These are phyloP conservation scores for Penicillium fimorum DNA, from an alignment of 495 filamentous ascomycete genomes.

Conservation along the genomic window DNA sequence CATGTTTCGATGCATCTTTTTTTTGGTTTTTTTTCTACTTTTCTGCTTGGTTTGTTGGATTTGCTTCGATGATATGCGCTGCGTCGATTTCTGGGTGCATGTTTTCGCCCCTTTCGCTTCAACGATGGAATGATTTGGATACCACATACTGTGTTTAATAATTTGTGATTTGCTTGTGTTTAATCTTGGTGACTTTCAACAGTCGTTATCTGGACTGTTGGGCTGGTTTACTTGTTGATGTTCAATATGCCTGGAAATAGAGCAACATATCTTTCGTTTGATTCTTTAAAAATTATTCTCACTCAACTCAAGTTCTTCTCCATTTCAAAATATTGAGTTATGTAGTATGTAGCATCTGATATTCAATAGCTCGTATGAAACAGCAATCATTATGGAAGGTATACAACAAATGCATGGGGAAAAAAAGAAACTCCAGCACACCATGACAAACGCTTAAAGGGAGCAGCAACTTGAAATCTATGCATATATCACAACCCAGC, in stretches of 20 bases:
- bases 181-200: background rate
- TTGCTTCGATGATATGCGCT: background rate
- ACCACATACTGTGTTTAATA: constrained; percentile 8
- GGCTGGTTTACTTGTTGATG: background rate
- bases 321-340: background rate
- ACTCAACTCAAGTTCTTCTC: background rate
- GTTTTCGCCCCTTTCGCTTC: background rate
- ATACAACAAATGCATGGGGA: background rate
- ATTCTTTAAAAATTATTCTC: background rate
- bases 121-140: constrained; percentile 22
- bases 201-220: background rate
- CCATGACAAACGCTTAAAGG: constrained; percentile 10
- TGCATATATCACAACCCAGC: constrained; percentile 33
- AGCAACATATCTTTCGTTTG: background rate
- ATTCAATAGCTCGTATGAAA: background rate
- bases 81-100: background rate
- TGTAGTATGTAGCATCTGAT: background rate
- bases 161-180: background rate
- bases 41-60: background rate
- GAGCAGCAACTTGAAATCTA: background rate
- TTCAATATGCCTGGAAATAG: background rate
- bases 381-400: background rate
- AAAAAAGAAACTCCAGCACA: background rate
- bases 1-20: background rate
- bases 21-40: background rate